Evolutionary conservation across 306 rosid species (phyloP), one percentile per base, ranked within the genome.

Genomic region (Lablab purpureus): DNA sequence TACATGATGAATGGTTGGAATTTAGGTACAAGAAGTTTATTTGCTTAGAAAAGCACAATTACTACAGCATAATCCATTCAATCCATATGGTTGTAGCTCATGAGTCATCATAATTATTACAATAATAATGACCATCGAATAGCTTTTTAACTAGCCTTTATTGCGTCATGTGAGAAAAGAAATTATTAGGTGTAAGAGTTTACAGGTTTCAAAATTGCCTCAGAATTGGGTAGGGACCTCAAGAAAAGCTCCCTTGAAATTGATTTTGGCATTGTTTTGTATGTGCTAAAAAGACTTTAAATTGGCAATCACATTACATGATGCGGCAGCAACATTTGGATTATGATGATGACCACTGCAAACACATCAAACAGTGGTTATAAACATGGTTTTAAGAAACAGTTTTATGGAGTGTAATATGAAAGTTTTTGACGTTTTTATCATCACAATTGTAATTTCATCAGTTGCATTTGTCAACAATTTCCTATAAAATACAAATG

Each of bases 91-190:
- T 9, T 88, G 93, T 92, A 95, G 77, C 63, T 18, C 32, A 67
- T 86, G 97, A 88, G 91, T 90, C 97, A 88, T 83, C 84, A 47
- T 66, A 78, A 45, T 66, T 71, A 70, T 40, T 67, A 70, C 27
- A 75, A 71, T 76, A 80, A 72, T 75, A 73, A 81, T 70, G 70
- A 73, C 78, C 50, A 73, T 84, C 68, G 74, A 77, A 69, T 75
- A 79, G 79, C 91, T 92, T 88, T 87, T 83, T 83, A 92, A 86
- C 94, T 90, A 64, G 22, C 75, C 46, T 79, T 84, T 88, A 17
- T 82, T 86, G 82, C 95, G 86, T 90, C 93, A 89, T 74, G 76
- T 65, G 13, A 76, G 80, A 85, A 74, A 40, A 84, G 54, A 82
- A 81, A 73, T 75, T 79, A 79, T 80, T 84, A 84, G 84, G 27